These are phyloP conservation scores for Kwoniella mangroviensis DNA, from an alignment of 768 basidiomycete species.

Conservation along the genomic window DNA sequence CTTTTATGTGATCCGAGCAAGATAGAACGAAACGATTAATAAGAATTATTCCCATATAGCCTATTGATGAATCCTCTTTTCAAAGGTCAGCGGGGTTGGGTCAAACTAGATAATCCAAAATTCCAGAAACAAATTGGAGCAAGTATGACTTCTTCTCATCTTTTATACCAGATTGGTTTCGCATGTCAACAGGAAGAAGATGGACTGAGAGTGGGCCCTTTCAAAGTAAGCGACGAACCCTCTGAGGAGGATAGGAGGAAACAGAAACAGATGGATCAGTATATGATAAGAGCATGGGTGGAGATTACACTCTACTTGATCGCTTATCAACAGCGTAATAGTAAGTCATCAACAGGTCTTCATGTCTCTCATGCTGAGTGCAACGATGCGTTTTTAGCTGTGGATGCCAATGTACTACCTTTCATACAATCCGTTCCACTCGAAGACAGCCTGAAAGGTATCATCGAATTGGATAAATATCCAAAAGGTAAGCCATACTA, in stretches of 20 bases:
- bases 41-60: constrained; percentile 15
- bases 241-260: constrained; percentile 19
- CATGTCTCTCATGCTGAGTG: neutral
- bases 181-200: constrained; percentile 43
- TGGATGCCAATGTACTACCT: neutral
- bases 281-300: constrained; percentile 50
- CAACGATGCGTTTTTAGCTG: neutral
- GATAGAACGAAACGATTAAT: neutral
- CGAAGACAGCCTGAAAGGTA: constrained; percentile 16
- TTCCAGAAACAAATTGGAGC: constrained; percentile 37
- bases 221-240: constrained; percentile 27
- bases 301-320: constrained; percentile 38
- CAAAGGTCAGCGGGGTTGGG: constrained; percentile 49
- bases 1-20: neutral
- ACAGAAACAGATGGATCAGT: constrained; percentile 42
- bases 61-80: constrained; percentile 46
- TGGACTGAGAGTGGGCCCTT: constrained; percentile 41
- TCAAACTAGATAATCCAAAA: constrained; percentile 36
- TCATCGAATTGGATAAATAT: constrained; percentile 23
- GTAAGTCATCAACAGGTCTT: constrained; percentile 19
- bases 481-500: constrained; percentile 29
- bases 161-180: constrained; percentile 47
- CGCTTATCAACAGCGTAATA: constrained; percentile 23
- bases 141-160: constrained; percentile 21
- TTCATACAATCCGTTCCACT: constrained; percentile 6